Conservation (phyloP, 2,329 filamentous ascomycete species). For the Exophiala lecanii-corni region DNA sequence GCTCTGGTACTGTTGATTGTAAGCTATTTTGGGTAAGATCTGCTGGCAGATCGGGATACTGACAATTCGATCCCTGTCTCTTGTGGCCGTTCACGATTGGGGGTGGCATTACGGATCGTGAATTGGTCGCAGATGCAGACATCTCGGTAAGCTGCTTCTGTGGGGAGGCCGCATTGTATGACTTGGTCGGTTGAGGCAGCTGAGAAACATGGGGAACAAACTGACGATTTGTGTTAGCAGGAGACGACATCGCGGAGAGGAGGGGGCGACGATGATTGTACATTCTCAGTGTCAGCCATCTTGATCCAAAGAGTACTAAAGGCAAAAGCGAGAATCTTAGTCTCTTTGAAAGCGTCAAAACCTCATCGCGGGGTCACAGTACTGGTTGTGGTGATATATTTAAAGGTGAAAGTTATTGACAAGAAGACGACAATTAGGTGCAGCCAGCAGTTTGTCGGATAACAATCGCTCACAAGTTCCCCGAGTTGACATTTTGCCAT, state of each 20-base stretch:
- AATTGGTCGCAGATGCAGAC: constrained; percentile 50
- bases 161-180: constrained; percentile 27
- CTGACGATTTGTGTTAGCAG: constrained; percentile 19
- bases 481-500: background rate
- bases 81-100: constrained; percentile 43
- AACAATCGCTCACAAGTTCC: too few species aligned
- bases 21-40: too few species aligned
- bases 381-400: too few species aligned
- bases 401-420: too few species aligned
- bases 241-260: constrained; percentile 1
- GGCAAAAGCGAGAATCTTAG: too few species aligned
- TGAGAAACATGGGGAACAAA: constrained; percentile 32
- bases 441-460: background rate
- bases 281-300: constrained; percentile 23
- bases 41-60: constrained; percentile 31
- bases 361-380: too few species aligned
- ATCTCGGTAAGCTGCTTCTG: constrained; percentile 45
- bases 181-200: constrained; percentile 33
- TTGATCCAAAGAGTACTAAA: constrained; percentile 4
- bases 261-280: constrained; percentile 8
- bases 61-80: constrained; percentile 49
- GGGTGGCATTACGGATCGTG: constrained; percentile 42
- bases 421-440: too few species aligned
- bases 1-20: constrained; percentile 43
- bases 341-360: too few species aligned